Percentiles rank a stretch among this genome's conserved stretches.
phyloP scores from a whole-genome alignment of 768 basidiomycete species.

The Lentinula sp. region DNA sequence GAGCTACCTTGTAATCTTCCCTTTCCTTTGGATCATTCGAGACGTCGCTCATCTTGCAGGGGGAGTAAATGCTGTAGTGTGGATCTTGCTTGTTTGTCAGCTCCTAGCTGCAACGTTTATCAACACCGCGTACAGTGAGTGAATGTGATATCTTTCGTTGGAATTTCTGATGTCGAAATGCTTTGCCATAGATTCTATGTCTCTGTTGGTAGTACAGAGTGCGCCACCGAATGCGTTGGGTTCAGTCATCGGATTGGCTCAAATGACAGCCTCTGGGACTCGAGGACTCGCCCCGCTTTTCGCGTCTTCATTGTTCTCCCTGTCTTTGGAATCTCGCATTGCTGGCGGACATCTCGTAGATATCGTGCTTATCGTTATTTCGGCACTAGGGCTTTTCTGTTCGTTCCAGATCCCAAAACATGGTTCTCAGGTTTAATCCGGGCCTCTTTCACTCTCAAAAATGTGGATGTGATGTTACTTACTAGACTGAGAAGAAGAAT shows the following conservation, averaged over 20 bases:
- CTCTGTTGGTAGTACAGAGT: conserved; percentile 36
- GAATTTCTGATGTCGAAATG: neutral
- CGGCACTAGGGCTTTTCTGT: neutral
- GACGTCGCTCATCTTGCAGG: conserved; percentile 25
- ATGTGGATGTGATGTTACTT: no score
- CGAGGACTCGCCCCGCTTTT: conserved; percentile 48
- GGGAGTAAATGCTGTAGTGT: conserved; percentile 23
- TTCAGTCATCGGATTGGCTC: conserved; percentile 48
- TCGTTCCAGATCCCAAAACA: neutral
- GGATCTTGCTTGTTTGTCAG: conserved; percentile 25
- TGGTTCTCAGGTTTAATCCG: neutral
- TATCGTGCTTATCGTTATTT: conserved; percentile 11
- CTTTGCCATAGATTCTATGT: conserved; percentile 36
- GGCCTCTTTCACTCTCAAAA: no score
- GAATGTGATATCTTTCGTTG: neutral
- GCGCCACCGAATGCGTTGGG: conserved; percentile 39
- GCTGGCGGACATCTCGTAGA: conserved; percentile 41
- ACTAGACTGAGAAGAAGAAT: no score
- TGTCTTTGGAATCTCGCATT: conserved; percentile 38
- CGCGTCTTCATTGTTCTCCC: conserved; percentile 51
- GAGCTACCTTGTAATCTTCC: conserved; percentile 18
- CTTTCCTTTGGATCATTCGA: neutral
- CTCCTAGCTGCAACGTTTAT: conserved; percentile 20
- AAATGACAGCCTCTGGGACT: conserved; percentile 42
- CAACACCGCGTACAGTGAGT: conserved; percentile 31